These are phyloP conservation scores for Phoma sp. DNA, from an alignment of 2,329 filamentous ascomycete species.

Conservation along the genomic window DNA sequence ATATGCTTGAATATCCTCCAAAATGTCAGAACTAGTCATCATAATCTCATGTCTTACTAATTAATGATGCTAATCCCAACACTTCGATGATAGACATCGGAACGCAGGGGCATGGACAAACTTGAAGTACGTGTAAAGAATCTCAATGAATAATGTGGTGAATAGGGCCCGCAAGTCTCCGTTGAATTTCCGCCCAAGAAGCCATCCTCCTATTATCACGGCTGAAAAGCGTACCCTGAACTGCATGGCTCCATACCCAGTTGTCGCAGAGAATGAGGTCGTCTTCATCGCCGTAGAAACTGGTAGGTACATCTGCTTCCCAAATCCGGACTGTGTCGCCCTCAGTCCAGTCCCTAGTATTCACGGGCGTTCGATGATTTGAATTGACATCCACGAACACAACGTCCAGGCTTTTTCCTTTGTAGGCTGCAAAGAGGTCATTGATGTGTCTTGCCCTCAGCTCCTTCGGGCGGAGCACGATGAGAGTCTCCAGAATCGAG, in stretches of 20 bases:
- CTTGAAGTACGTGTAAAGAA: too few relatives aligned
- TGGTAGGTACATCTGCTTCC: slow-evolving; percentile 37
- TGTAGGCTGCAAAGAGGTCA: slow-evolving; percentile 24
- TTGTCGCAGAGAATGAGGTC: slow-evolving; percentile 29
- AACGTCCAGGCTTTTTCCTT: slow-evolving; percentile 28
- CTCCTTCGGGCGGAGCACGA: slow-evolving; percentile 24
- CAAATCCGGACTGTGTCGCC: slow-evolving; percentile 32
- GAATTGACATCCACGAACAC: slow-evolving; percentile 36
- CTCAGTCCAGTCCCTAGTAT: slow-evolving; percentile 26
- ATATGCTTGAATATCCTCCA: too few relatives aligned
- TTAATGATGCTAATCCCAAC: too few relatives aligned
- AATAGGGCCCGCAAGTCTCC: slow-evolving; percentile 18
- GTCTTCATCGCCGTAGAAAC: slow-evolving; percentile 39
- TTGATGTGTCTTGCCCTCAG: slow-evolving; percentile 26
- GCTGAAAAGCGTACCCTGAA: slow-evolving; percentile 30
- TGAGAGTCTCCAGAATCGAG: slow-evolving; percentile 23
- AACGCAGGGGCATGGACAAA: too few relatives aligned
- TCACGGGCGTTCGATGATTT: slow-evolving; percentile 29
- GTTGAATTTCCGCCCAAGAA: slow-evolving; percentile 26
- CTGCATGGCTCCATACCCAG: slow-evolving; percentile 35
- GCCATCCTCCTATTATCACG: slow-evolving; percentile 30
- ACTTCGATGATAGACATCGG: too few relatives aligned
- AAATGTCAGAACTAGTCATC: too few relatives aligned
- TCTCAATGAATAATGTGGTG: slow-evolving; percentile 9
- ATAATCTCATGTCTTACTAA: too few relatives aligned